phyloP scores from a whole-genome alignment of 805 yeast genomes.

The Yueomyces sinensis region DNA sequence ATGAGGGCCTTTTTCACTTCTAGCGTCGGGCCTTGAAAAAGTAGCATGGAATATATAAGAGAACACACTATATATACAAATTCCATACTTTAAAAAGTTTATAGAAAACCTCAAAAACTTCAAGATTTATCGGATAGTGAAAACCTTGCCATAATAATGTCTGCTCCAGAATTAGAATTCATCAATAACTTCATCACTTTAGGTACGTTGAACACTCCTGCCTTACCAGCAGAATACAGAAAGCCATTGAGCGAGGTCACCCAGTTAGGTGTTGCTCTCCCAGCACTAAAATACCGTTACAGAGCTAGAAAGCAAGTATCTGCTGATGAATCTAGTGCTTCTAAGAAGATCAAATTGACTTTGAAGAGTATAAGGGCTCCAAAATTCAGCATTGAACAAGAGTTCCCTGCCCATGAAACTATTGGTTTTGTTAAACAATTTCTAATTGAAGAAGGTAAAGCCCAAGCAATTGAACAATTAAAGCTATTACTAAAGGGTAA shows the following conservation, averaged over 20 bases:
- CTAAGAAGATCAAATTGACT: constrained; percentile 13
- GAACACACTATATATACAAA: too few species aligned
- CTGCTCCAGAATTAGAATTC: constrained; percentile 31
- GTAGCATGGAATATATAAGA: too few species aligned
- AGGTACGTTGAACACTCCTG: constrained; percentile 31
- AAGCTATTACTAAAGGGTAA: constrained; percentile 49
- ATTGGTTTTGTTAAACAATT: constrained; percentile 23
- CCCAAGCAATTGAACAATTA: constrained; percentile 28
- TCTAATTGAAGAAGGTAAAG: constrained; percentile 18
- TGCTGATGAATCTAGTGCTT: neutral
- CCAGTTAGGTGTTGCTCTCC: constrained; percentile 35
- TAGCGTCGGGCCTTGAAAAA: too few species aligned
- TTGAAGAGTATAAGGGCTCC: constrained; percentile 67
- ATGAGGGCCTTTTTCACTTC: too few species aligned
- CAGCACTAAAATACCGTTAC: constrained; percentile 31
- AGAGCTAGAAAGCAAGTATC: constrained; percentile 4
- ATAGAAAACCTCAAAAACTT: too few species aligned
- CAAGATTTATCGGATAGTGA: too few species aligned
- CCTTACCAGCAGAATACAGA: constrained; percentile 15
- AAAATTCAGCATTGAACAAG: constrained; percentile 33
- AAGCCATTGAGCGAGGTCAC: constrained; percentile 21
- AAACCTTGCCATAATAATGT: too few species aligned
- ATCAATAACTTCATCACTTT: constrained; percentile 36
- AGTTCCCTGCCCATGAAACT: constrained; percentile 18
- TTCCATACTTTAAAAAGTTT: too few species aligned